Percentiles rank a stretch among this genome's conserved stretches.
phyloP scores from a whole-genome alignment of 371 early-diverging fungal genomes.

The Mucor piriformis region DNA sequence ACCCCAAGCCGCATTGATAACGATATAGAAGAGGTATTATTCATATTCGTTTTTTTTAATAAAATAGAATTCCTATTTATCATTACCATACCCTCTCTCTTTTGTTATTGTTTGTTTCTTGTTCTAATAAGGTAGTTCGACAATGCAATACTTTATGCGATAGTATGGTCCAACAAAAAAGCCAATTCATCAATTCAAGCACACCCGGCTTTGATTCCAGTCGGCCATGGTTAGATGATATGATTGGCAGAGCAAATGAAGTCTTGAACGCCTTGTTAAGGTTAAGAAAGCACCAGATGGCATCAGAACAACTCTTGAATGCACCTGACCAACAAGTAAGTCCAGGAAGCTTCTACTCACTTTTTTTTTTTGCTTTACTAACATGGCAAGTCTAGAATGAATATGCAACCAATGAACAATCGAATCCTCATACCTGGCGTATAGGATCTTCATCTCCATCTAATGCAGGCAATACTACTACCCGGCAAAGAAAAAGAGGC shows the following conservation, averaged over 20 bases:
- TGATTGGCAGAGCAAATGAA: slow-evolving; percentile 48
- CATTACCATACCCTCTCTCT: too few relatives aligned
- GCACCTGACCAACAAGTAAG: slow-evolving; percentile 33
- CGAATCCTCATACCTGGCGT: slow-evolving; percentile 33
- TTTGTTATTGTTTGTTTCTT: neutral
- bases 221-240: slow-evolving; percentile 44
- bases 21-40: slow-evolving; percentile 25
- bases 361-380: neutral
- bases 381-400: neutral
- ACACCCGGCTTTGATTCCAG: neutral
- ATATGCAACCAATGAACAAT: neutral
- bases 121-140: slow-evolving; percentile 23
- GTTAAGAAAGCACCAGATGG: slow-evolving; percentile 48
- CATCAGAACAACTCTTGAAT: slow-evolving; percentile 10
- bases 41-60: neutral
- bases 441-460: slow-evolving; percentile 19
- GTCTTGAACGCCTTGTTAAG: slow-evolving; percentile 45
- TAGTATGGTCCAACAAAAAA: slow-evolving; percentile 25
- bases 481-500: slow-evolving; percentile 7
- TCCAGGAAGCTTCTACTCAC: neutral
- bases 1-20: slow-evolving; percentile 10
- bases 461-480: neutral
- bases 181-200: slow-evolving; percentile 2
- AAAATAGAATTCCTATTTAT: neutral
- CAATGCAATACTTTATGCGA: slow-evolving; percentile 37